Evolutionary conservation across 331 rosid species (phyloP).

Genomic region (Malus hybrid): DNA sequence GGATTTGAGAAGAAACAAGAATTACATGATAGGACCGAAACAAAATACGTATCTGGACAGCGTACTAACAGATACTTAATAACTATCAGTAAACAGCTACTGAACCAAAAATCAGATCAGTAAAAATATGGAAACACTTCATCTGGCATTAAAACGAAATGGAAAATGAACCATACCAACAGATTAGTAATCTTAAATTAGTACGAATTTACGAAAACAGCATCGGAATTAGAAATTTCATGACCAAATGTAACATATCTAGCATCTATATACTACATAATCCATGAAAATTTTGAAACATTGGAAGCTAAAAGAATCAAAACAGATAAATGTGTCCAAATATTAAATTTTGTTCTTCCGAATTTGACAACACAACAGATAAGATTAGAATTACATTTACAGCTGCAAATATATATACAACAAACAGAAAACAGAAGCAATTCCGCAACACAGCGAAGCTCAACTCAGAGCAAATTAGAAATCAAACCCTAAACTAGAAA

Average conservation of each 20-base stretch:
- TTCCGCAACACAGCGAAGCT: background rate
- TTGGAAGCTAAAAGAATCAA: background rate
- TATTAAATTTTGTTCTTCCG: too few relatives aligned
- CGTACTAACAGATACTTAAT: background rate
- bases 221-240: background rate
- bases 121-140: too few relatives aligned
- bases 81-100: background rate
- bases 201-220: background rate
- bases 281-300: background rate
- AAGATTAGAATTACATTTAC: background rate
- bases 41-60: background rate
- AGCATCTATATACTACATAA: background rate
- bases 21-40: background rate
- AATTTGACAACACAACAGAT: background rate
- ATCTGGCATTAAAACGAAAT: background rate
- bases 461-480: background rate
- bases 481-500: background rate
- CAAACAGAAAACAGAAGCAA: background rate
- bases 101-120: background rate
- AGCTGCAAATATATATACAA: background rate
- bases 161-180: background rate
- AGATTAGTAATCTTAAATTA: background rate
- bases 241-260: background rate
- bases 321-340: background rate
- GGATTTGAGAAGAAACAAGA: background rate